Base-by-base conservation (phyloP, 129 eudicot species). In the Apium graveolens region DNA sequence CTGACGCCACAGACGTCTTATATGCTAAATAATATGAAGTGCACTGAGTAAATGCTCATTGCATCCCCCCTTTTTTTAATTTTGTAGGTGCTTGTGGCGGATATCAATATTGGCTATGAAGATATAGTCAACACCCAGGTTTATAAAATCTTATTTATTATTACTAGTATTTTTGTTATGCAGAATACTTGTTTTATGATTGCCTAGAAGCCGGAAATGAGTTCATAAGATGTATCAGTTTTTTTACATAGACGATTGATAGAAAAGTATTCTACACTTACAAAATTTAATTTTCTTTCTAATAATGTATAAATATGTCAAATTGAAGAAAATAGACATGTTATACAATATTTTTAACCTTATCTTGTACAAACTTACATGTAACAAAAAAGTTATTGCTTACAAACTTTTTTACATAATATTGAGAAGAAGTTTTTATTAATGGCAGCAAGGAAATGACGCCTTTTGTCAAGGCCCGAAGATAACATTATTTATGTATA, bases 51-150 rank as follows among this genome's bases (percentile, higher is more conserved):
- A 11, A 44, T 31, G 65, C 44, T 20, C 46, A 14, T 31, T 3
- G 69, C 44, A n/a, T n/a, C n/a, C n/a, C n/a, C n/a, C n/a, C n/a
- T 2, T 62, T 4, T 32, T 32, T 8, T 65, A 10, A 29, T 17
- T 57, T 2, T 74, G 11, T 77, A 88, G 92, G 92, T 88, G 49
- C 88, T 88, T 82, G 92, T 86, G 77, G 90, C 88, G 21, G 89
- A 88, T 38, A 82, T 88, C 71, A 88, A 88, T 78, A 86, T 88
- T 63, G 90, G 92, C 10, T 88, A 86, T 73, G 92, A 88, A 78
- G 89, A 86, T 62, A 79, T 88, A 77, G 92, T 86, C 78, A 88
- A 88, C 79, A 88, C 90, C 78, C 92, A 88, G 90, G 92, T 86
- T 86, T 76, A 7, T 18, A 79, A 46, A 57, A 34, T 20, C 3